phyloP scores from a whole-genome alignment of 169 alveolate genomes.

The Amoebophrya sp. region DNA sequence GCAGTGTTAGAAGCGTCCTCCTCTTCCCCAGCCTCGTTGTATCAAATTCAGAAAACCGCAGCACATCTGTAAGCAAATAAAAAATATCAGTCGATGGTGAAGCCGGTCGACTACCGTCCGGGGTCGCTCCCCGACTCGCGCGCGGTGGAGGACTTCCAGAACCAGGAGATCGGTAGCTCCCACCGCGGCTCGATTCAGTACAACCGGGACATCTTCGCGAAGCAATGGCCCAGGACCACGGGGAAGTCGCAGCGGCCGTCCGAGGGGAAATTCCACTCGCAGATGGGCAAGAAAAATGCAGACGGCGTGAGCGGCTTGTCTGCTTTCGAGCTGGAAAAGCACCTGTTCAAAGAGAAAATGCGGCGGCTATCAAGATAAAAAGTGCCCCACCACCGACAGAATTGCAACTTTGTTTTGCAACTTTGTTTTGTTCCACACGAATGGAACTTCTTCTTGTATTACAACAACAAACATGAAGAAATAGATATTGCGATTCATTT shows the following conservation, averaged over 20 bases:
- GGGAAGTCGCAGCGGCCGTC: background rate
- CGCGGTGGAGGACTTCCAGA: background rate
- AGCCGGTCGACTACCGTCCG: background rate
- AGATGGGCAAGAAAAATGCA: background rate
- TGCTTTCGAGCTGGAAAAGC: background rate
- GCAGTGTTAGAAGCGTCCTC: no score
- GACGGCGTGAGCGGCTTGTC: background rate
- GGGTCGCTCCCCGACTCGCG: background rate
- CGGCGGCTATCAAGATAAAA: no score
- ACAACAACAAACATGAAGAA: no score
- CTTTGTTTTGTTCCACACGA: no score
- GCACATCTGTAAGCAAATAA: no score
- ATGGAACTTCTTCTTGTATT: no score
- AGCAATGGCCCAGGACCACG: background rate
- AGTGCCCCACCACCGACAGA: no score
- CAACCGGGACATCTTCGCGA: background rate
- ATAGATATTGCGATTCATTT: no score
- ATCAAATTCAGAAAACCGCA: no score
- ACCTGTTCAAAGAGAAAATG: background rate
- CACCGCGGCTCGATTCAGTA: background rate
- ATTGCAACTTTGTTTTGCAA: no score
- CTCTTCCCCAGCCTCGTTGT: no score
- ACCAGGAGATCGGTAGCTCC: background rate
- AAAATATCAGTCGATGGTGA: no score
- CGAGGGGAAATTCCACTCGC: background rate